Percentiles rank a stretch among this genome's conserved stretches.
Conservation (phyloP, 257 asterid species). For the Coffea eugenioides region DNA sequence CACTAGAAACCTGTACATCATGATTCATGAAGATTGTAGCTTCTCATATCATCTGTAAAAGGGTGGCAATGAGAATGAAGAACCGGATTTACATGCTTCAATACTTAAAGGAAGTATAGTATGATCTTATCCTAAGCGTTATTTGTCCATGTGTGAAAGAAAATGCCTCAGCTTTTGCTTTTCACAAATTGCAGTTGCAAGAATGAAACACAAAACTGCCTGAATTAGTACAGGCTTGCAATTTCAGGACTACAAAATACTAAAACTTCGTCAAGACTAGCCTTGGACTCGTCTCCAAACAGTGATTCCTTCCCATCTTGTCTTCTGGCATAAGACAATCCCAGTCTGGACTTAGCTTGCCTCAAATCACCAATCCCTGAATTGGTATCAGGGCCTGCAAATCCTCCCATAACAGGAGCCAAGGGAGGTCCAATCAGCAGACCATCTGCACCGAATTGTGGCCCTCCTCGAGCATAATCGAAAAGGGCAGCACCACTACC, state of each 20-base stretch:
- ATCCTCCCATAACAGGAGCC: conserved; percentile 93
- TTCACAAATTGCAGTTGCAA: background rate
- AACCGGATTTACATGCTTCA: background rate
- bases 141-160: background rate
- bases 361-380: conserved; percentile 78
- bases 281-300: conserved; percentile 72
- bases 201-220: background rate
- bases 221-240: conserved; percentile 65
- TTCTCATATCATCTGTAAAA: background rate
- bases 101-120: background rate
- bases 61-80: background rate
- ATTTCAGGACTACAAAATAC: conserved; percentile 89
- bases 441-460: conserved; percentile 93
- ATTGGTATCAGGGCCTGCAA: conserved; percentile 85
- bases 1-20: background rate
- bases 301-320: conserved; percentile 77
- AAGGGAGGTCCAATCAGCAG: conserved; percentile 84
- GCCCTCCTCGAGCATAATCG: conserved; percentile 93
- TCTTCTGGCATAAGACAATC: conserved; percentile 80
- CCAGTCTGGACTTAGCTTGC: conserved; percentile 83
- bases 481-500: conserved; percentile 95
- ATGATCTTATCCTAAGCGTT: background rate
- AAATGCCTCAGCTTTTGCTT: background rate
- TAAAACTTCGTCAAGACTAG: conserved; percentile 57
- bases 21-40: background rate